phyloP scores from a whole-genome alignment of 441 rosid species.

The Raphanus hybrid region DNA sequence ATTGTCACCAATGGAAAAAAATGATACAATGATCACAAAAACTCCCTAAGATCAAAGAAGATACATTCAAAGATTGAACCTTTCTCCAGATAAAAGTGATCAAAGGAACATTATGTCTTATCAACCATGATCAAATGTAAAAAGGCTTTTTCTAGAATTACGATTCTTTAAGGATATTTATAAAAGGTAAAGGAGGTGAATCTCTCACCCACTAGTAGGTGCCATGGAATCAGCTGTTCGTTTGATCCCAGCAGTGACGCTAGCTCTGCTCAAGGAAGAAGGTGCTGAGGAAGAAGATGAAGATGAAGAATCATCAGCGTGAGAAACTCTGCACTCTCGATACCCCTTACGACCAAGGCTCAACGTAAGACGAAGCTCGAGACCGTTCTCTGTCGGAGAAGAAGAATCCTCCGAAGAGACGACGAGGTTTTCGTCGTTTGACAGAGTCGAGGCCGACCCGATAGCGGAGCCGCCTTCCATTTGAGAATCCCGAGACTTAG shows the following conservation, averaged over 20 bases:
- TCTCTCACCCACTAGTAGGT: conserved; percentile 56
- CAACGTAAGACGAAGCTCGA: conserved; percentile 73
- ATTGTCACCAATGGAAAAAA: neutral
- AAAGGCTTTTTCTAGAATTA: too few species aligned
- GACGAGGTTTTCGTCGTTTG: conserved; percentile 60
- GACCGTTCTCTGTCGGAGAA: conserved; percentile 59
- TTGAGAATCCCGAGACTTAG: neutral
- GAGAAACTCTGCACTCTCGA: conserved; percentile 53
- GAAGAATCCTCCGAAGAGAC: conserved; percentile 84
- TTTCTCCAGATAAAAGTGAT: conserved; percentile 10
- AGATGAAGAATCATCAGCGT: conserved; percentile 60
- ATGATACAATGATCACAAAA: conserved; percentile 11
- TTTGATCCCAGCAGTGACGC: conserved; percentile 62
- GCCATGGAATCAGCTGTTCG: conserved; percentile 74
- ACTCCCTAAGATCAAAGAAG: conserved; percentile 15
- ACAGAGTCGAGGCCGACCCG: conserved; percentile 65
- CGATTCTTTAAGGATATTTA: too few species aligned
- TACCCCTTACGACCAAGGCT: conserved; percentile 52
- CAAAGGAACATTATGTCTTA: conserved; percentile 18
- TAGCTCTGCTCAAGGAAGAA: conserved; percentile 61
- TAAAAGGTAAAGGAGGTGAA: conserved; percentile 3
- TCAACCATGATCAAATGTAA: neutral
- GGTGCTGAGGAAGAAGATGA: conserved; percentile 39
- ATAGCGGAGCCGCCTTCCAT: conserved; percentile 44
- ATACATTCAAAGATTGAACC: conserved; percentile 17